Evolutionary conservation across 2,329 filamentous ascomycete species (phyloP).

Genomic region (Remersonia thermophila): DNA sequence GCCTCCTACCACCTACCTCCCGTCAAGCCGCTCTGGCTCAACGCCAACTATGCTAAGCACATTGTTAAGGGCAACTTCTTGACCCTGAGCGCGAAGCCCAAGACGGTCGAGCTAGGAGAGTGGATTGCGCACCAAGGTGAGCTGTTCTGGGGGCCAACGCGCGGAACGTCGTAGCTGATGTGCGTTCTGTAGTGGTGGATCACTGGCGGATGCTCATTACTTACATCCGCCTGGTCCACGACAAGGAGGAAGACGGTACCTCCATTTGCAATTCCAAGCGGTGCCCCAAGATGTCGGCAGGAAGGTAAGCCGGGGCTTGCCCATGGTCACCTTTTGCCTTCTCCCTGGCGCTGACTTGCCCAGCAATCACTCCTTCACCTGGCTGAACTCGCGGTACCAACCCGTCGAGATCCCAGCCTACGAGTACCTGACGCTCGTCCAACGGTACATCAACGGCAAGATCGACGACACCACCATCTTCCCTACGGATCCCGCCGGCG

Average conservation of each 20-base stretch:
- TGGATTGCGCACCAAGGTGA: conserved; percentile 92
- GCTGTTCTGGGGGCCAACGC: background rate
- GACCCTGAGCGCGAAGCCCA: conserved; percentile 83
- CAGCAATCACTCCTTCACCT: conserved; percentile 89
- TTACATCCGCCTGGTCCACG: conserved; percentile 79
- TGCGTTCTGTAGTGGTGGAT: conserved; percentile 57
- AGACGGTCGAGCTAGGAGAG: conserved; percentile 86
- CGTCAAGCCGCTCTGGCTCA: conserved; percentile 61
- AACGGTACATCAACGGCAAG: conserved; percentile 95
- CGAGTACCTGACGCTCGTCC: conserved; percentile 90
- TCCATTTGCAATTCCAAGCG: conserved; percentile 73
- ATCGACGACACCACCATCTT: conserved; percentile 84
- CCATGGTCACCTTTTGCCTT: background rate
- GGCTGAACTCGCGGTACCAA: conserved; percentile 78
- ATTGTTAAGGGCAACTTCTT: conserved; percentile 97
- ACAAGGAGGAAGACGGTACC: conserved; percentile 64
- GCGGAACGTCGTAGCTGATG: conserved; percentile 1
- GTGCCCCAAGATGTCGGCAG: conserved; percentile 90
- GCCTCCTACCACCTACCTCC: conserved; percentile 52
- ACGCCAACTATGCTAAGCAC: conserved; percentile 63
- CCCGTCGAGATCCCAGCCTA: conserved; percentile 85
- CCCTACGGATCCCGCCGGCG: conserved; percentile 66
- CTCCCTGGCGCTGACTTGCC: conserved; percentile 6
- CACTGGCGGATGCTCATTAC: conserved; percentile 82
- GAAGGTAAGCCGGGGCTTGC: conserved; percentile 53